Evolutionary conservation across 2,329 filamentous ascomycete species (phyloP), one percentile per base, ranked within the genome.

Genomic region (Fusarium buxicola): DNA sequence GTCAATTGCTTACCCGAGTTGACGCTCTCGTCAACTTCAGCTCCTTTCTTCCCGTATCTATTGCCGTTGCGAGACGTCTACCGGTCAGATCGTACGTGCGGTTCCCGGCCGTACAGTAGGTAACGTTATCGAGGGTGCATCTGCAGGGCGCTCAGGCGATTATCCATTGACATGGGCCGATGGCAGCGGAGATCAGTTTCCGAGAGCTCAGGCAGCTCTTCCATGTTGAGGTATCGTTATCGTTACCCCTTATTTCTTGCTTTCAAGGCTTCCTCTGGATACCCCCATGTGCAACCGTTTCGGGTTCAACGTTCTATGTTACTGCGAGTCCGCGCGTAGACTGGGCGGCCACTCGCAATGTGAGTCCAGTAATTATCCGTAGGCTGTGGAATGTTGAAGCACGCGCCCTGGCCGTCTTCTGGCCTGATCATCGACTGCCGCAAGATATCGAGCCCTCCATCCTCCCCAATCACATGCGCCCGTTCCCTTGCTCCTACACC

Each of bases 91-190:
- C 59, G 60, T 64, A 47, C 55, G 46, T 46, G 38, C 40, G 31
- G 15, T 48, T 27, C 31, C 50, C 36, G 43, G 44, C 46, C 60
- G 39, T 57, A 36, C 8, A 30, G 56, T 27, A 40, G 36, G 39
- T 52, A 45, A 54, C 52, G 49, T 28, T n/a, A 40, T n/a, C 47
- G 35, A 54, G 43, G 55, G 48, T 58, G 52, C 38, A 50, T 61
- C 57, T 68, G 64, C 64, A 65, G 54, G 58, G 35, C 34, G 51
- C 65, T 71, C 69, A 62, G 63, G 55, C 60, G 69, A 71, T 71
- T 69, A 53, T 66, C 58, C 58, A 55, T 49, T 46, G 53, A 66
- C 55, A 70, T 71, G 69, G 63, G 65, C 59, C 55, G 66, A 71
- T 70, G 45, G 27, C 13, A 57, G 51, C 58, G 63, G 52, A 60